Conservation (phyloP, 116 monocot species). For the Iris pallida region DNA sequence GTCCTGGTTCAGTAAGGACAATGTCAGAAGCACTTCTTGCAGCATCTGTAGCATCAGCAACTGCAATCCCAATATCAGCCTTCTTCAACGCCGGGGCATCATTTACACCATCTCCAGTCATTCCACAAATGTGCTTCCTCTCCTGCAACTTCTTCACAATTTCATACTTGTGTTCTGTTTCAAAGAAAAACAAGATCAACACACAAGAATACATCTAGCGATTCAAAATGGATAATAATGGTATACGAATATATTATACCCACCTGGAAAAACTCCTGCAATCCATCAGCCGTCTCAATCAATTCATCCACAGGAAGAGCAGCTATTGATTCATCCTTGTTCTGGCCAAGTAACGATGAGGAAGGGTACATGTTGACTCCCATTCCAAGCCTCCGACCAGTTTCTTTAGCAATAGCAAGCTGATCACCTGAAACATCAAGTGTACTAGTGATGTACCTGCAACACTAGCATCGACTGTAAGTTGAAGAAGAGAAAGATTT, state of each 20-base stretch:
- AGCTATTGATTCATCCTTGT: conserved; percentile 27
- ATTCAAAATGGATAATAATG: too few species aligned
- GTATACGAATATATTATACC: too few species aligned
- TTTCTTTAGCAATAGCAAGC: conserved; percentile 53
- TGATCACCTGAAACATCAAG: conserved; percentile 46
- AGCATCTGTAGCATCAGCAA: conserved; percentile 72
- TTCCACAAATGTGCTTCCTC: too few species aligned
- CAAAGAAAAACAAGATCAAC: too few species aligned
- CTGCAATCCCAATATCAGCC: conserved; percentile 76
- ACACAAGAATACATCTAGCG: too few species aligned
- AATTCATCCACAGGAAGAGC: conserved; percentile 38
- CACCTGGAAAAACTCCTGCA: conserved; percentile 22
- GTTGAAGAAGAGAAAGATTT: too few species aligned
- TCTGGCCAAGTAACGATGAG: conserved; percentile 43
- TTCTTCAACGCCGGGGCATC: conserved; percentile 74
- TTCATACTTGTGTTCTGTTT: too few species aligned
- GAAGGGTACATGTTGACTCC: too few species aligned
- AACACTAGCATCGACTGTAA: too few species aligned
- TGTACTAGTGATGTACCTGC: too few species aligned
- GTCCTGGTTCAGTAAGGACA: conserved; percentile 66
- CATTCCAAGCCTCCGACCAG: conserved; percentile 40
- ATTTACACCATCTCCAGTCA: too few species aligned
- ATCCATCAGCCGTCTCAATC: conserved; percentile 57
- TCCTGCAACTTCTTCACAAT: too few species aligned
- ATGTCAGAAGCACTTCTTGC: conserved; percentile 74